Evolutionary conservation across 768 basidiomycete species (phyloP).

Genomic region (Rhizopogon sp.): DNA sequence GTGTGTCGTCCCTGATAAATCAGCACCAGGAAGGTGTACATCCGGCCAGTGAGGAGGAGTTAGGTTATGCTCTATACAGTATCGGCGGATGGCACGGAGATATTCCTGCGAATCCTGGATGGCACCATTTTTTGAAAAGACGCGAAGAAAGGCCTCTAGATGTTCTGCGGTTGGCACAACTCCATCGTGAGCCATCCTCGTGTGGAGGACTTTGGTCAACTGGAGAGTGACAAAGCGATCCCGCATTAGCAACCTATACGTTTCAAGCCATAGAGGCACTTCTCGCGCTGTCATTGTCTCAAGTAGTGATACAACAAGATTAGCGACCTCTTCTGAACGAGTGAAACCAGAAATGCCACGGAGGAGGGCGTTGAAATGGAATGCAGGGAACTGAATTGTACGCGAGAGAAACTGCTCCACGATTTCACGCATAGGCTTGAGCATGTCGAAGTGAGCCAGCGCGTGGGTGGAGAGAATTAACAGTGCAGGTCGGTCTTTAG

Average conservation of each 20-base stretch:
- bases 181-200: constrained; percentile 36
- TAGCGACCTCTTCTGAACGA: constrained; percentile 33
- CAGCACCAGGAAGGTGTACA: not conserved
- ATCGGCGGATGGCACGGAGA: constrained; percentile 32
- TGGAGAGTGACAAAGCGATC: constrained; percentile 48
- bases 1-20: constrained; percentile 18
- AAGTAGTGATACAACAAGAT: constrained; percentile 37
- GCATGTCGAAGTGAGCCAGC: constrained; percentile 46
- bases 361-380: constrained; percentile 49
- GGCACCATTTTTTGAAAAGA: constrained; percentile 40
- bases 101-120: constrained; percentile 39
- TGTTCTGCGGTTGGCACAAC: constrained; percentile 36
- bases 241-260: constrained; percentile 40
- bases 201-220: constrained; percentile 42
- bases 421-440: constrained; percentile 41
- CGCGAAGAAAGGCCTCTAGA: constrained; percentile 43
- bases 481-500: constrained; percentile 34
- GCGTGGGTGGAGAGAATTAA: constrained; percentile 43
- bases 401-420: constrained; percentile 36
- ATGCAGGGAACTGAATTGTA: constrained; percentile 15
- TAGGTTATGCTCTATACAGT: constrained; percentile 13
- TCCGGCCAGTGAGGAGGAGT: constrained; percentile 17
- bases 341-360: constrained; percentile 43
- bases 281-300: constrained; percentile 42
- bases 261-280: constrained; percentile 34